Percentiles rank a stretch among this genome's conserved stretches.
phyloP scores from a whole-genome alignment of 2,329 filamentous ascomycete species.

The Penicillium sp. region DNA sequence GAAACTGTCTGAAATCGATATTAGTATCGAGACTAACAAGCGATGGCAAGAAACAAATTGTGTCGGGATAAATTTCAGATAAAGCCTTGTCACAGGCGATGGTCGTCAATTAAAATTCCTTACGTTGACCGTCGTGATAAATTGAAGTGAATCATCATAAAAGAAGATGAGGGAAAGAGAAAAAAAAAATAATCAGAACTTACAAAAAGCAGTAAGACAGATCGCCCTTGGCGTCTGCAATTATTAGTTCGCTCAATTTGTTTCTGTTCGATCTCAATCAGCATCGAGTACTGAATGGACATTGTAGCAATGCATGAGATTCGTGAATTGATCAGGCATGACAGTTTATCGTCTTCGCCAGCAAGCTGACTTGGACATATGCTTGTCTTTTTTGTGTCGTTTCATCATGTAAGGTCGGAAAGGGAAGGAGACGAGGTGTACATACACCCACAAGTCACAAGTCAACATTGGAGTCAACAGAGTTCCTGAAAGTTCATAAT shows the following conservation, averaged over 20 bases:
- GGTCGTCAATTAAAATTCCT: constrained; percentile 72
- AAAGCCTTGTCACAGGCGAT: constrained; percentile 70
- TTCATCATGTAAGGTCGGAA: constrained; percentile 66
- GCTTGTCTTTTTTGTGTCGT: constrained; percentile 82
- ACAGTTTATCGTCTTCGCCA: constrained; percentile 52
- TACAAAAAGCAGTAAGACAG: background rate
- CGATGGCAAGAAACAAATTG: constrained; percentile 10
- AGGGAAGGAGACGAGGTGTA: constrained; percentile 21
- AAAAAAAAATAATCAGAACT: constrained; percentile 3
- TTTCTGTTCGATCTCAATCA: constrained; percentile 26
- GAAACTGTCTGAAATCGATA: constrained; percentile 10
- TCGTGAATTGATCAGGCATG: constrained; percentile 45
- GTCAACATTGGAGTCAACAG: background rate
- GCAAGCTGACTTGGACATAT: constrained; percentile 80
- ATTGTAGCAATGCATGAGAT: constrained; percentile 13
- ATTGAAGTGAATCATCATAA: constrained; percentile 65
- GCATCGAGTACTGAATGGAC: constrained; percentile 21
- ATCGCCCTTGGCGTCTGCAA: constrained; percentile 1
- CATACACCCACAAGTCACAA: constrained; percentile 25
- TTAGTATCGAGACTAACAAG: constrained; percentile 17
- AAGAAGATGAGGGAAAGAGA: constrained; percentile 29
- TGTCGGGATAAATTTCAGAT: constrained; percentile 28
- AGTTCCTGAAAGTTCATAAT: background rate
- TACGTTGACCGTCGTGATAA: constrained; percentile 90
- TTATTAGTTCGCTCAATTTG: constrained; percentile 6